Evolutionary conservation across 805 yeast genomes (phyloP).

Genomic region (Metschnikowia baotianmanensis): DNA sequence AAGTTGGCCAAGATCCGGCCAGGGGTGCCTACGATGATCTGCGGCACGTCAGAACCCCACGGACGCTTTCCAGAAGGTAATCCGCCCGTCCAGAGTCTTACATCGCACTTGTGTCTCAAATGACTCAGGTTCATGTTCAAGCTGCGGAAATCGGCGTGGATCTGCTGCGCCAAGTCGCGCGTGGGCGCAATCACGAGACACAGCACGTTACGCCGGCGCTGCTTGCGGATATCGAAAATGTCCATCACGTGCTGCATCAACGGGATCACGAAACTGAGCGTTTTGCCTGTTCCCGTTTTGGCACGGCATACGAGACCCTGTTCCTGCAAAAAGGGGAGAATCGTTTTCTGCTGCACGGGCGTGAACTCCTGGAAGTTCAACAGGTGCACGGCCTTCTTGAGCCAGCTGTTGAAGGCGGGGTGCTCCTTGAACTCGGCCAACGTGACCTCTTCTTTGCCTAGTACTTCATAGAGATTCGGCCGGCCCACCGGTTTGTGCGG

Average conservation of each 20-base stretch:
- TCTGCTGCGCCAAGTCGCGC: conserved; percentile 86
- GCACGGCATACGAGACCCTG: conserved; percentile 85
- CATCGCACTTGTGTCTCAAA: conserved; percentile 17
- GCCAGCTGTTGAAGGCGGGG: conserved; percentile 9
- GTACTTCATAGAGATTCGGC: conserved; percentile 10
- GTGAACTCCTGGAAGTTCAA: conserved; percentile 54
- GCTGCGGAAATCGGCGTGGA: conserved; percentile 59
- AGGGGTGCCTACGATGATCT: conserved; percentile 83
- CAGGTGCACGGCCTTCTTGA: conserved; percentile 15
- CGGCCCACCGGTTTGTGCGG: conserved; percentile 11
- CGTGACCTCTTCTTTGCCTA: conserved; percentile 12
- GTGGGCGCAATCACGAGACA: conserved; percentile 83
- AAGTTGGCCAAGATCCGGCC: conserved; percentile 75
- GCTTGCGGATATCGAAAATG: conserved; percentile 17
- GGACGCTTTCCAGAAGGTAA: conserved; percentile 34
- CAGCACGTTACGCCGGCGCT: conserved; percentile 30
- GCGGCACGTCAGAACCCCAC: conserved; percentile 40
- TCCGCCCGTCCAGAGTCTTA: conserved; percentile 64
- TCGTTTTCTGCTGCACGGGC: conserved; percentile 64
- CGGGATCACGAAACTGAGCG: conserved; percentile 85
- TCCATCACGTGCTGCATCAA: conserved; percentile 55
- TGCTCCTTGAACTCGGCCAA: conserved; percentile 14
- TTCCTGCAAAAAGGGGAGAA: conserved; percentile 52
- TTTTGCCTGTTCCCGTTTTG: conserved; percentile 94
- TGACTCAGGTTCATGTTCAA: conserved; percentile 27